These are phyloP conservation scores for Colletotrichum sp. DNA, from an alignment of 2,329 filamentous ascomycete genomes.

Conservation along the genomic window DNA sequence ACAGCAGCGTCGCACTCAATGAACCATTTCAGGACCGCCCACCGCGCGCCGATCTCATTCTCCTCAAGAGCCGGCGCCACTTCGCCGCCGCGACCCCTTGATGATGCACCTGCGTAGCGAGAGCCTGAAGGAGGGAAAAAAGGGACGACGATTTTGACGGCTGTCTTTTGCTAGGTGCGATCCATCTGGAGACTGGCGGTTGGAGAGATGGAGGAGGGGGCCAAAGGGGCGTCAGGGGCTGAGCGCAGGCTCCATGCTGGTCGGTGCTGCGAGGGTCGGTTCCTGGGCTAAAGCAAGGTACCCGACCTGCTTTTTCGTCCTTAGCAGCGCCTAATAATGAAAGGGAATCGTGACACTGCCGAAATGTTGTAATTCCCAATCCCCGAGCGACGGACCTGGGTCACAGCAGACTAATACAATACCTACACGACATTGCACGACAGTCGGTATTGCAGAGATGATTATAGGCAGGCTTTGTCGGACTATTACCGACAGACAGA, in stretches of 20 bases:
- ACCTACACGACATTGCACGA: not conserved
- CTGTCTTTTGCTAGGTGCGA: not conserved
- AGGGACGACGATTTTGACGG: not conserved
- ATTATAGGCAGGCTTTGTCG: not conserved
- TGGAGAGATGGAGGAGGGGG: not conserved
- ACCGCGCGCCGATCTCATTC: slow-evolving; percentile 11
- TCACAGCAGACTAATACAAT: not conserved
- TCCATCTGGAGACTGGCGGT: not conserved
- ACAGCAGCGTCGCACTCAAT: not conserved
- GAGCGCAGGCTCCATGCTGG: slow-evolving; percentile 4
- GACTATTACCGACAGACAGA: slow-evolving; percentile 3
- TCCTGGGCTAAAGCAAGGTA: slow-evolving; percentile 13
- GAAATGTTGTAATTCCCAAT: not conserved
- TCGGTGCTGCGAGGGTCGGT: not conserved
- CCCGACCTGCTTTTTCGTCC: not conserved
- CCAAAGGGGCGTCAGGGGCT: not conserved
- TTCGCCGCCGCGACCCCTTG: not conserved
- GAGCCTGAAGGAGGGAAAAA: not conserved
- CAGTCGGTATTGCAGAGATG: not conserved
- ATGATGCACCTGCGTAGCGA: not conserved
- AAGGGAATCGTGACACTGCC: not conserved
- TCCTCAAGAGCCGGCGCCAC: not conserved
- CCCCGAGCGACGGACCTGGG: not conserved
- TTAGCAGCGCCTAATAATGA: not conserved
- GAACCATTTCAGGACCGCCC: not conserved